phyloP scores from a whole-genome alignment of 148 eudicot species.

The Rhododendron henanense region DNA sequence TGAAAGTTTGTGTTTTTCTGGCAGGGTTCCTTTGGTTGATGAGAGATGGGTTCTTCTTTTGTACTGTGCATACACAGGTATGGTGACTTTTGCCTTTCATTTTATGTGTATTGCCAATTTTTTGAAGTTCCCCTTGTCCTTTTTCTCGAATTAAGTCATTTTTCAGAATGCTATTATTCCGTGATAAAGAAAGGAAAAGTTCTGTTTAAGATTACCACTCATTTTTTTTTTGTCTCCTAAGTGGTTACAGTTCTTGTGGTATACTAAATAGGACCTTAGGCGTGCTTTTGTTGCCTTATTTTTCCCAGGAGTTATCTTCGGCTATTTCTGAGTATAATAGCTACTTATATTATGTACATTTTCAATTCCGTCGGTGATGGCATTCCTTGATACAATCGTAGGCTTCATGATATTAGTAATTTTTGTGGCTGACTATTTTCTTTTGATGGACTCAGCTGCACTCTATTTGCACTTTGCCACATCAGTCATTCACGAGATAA shows the following conservation, averaged over 20 bases:
- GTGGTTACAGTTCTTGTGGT: not conserved
- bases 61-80: slow-evolving; percentile 74
- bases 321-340: not conserved
- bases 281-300: not conserved
- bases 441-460: slow-evolving; percentile 35
- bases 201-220: not conserved
- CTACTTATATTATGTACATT: not conserved
- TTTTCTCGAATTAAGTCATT: not conserved
- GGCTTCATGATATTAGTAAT: not conserved
- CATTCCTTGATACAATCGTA: not conserved
- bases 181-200: not conserved
- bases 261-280: not conserved
- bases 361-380: not conserved
- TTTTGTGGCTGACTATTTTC: not conserved
- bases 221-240: not conserved
- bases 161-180: not conserved
- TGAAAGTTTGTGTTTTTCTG: slow-evolving; percentile 1
- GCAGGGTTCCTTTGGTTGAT: slow-evolving; percentile 83
- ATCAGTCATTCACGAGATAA: slow-evolving; percentile 82
- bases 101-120: not conserved
- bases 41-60: slow-evolving; percentile 79
- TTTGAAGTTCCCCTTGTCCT: not conserved
- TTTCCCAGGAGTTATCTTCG: not conserved
- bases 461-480: slow-evolving; percentile 88
- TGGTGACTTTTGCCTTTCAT: not conserved